These are phyloP conservation scores for Leccinellum rugosiceps DNA, from an alignment of 768 basidiomycete species.

Conservation along the genomic window DNA sequence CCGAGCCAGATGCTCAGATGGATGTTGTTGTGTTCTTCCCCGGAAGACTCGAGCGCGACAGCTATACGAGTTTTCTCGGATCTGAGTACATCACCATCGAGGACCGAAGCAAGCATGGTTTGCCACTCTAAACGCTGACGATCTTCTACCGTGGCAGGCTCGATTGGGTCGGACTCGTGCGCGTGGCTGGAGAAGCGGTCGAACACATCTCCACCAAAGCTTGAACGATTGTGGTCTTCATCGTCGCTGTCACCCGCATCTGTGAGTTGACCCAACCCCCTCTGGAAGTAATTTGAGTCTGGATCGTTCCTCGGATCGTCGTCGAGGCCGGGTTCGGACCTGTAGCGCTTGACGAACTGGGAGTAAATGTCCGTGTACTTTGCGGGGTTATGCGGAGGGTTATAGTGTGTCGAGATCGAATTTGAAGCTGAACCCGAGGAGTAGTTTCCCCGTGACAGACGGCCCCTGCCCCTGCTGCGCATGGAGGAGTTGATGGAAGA, in stretches of 20 bases:
- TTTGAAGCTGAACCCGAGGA: slow-evolving; percentile 29
- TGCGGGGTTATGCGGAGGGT: slow-evolving; percentile 30
- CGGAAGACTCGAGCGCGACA: slow-evolving; percentile 65
- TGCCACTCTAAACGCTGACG: slow-evolving; percentile 92
- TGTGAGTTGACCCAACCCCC: slow-evolving; percentile 63
- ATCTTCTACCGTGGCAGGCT: slow-evolving; percentile 70
- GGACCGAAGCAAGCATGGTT: slow-evolving; percentile 88
- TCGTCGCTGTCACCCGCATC: slow-evolving; percentile 76
- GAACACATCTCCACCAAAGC: slow-evolving; percentile 42
- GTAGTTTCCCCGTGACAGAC: slow-evolving; percentile 29
- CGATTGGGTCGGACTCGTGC: slow-evolving; percentile 60
- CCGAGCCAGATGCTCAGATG: slow-evolving; percentile 84
- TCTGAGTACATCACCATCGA: slow-evolving; percentile 91
- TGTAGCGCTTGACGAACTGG: slow-evolving; percentile 75
- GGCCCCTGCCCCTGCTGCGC: slow-evolving; percentile 32
- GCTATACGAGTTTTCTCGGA: slow-evolving; percentile 94
- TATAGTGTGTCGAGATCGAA: slow-evolving; percentile 28
- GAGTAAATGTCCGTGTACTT: slow-evolving; percentile 67
- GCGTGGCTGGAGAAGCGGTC: slow-evolving; percentile 52
- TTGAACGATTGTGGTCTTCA: slow-evolving; percentile 51
- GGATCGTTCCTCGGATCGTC: slow-evolving; percentile 77
- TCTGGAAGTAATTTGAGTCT: slow-evolving; percentile 79
- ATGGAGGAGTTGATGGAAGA: slow-evolving; percentile 30
- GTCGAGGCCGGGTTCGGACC: slow-evolving; percentile 56
- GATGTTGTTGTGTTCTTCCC: slow-evolving; percentile 65